These are phyloP conservation scores for Epichloe sibirici DNA, from an alignment of 2,329 filamentous ascomycete genomes.

Conservation along the genomic window DNA sequence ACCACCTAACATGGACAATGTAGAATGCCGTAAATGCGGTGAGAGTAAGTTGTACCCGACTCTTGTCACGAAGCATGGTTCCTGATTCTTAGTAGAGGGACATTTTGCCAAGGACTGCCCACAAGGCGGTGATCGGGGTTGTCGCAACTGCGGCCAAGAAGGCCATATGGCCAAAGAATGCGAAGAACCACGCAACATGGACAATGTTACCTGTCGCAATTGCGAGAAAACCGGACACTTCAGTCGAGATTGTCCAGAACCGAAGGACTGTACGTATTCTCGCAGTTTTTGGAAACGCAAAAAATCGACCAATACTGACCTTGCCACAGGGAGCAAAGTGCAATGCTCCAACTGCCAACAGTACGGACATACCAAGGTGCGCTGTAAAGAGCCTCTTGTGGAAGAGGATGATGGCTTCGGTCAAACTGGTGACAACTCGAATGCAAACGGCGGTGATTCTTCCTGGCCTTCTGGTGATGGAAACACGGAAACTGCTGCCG, in stretches of 20 bases:
- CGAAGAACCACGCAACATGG: slow-evolving; percentile 30
- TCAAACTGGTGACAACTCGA: slow-evolving; percentile 4
- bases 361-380: slow-evolving; percentile 27
- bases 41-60: slow-evolving; percentile 33
- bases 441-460: slow-evolving; percentile 1
- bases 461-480: slow-evolving; percentile 4
- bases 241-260: slow-evolving; percentile 50
- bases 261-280: slow-evolving; percentile 26
- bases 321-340: slow-evolving; percentile 24
- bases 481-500: neutral
- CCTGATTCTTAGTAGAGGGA: slow-evolving; percentile 29
- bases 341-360: slow-evolving; percentile 27
- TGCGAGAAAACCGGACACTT: slow-evolving; percentile 50
- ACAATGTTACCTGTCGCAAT: slow-evolving; percentile 43
- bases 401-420: slow-evolving; percentile 8
- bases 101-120: slow-evolving; percentile 55
- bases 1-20: slow-evolving; percentile 47
- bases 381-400: slow-evolving; percentile 20
- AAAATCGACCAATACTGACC: neutral
- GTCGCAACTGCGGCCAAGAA: slow-evolving; percentile 51
- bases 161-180: slow-evolving; percentile 46
- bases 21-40: slow-evolving; percentile 54
- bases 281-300: neutral
- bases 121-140: slow-evolving; percentile 40
- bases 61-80: neutral